Evolutionary conservation across 495 filamentous ascomycete species (phyloP).

Genomic region (Ascobolus immersus): DNA sequence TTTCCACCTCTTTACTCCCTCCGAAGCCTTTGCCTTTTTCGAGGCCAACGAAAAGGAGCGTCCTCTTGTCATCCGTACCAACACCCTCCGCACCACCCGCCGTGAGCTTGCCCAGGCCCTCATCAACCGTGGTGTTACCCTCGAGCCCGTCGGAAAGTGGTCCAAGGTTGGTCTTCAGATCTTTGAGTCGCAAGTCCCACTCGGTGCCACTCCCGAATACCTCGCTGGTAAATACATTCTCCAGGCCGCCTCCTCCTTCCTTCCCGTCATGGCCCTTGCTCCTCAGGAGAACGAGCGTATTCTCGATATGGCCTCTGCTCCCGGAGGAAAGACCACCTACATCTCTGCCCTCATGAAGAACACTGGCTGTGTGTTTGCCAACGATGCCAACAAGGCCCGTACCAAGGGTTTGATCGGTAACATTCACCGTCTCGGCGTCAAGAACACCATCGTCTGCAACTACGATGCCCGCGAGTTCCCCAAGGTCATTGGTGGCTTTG

Average conservation of each 20-base stretch:
- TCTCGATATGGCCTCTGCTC: constrained; percentile 89
- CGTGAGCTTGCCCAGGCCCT: constrained; percentile 77
- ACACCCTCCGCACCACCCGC: constrained; percentile 78
- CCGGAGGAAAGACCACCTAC: constrained; percentile 92
- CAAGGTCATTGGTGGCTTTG: constrained; percentile 80
- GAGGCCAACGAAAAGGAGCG: constrained; percentile 88
- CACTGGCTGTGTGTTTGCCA: constrained; percentile 84
- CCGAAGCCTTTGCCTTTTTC: constrained; percentile 94
- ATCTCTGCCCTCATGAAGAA: constrained; percentile 96
- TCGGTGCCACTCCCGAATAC: constrained; percentile 96
- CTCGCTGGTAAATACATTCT: constrained; percentile 92
- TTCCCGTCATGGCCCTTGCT: constrained; percentile 89
- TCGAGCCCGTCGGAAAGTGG: constrained; percentile 96
- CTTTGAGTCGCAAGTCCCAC: constrained; percentile 75
- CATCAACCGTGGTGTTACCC: constrained; percentile 87
- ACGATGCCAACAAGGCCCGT: constrained; percentile 80
- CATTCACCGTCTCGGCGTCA: constrained; percentile 77
- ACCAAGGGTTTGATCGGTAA: constrained; percentile 95
- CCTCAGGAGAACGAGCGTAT: constrained; percentile 80
- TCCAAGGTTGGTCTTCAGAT: constrained; percentile 90
- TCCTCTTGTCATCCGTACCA: constrained; percentile 70
- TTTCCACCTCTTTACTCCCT: constrained; percentile 68
- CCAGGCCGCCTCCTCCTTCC: constrained; percentile 87
- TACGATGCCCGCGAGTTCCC: constrained; percentile 85
- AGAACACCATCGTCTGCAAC: constrained; percentile 85